Base-by-base conservation (phyloP, 2,329 filamentous ascomycete species). In the Aspergillus fischeri region DNA sequence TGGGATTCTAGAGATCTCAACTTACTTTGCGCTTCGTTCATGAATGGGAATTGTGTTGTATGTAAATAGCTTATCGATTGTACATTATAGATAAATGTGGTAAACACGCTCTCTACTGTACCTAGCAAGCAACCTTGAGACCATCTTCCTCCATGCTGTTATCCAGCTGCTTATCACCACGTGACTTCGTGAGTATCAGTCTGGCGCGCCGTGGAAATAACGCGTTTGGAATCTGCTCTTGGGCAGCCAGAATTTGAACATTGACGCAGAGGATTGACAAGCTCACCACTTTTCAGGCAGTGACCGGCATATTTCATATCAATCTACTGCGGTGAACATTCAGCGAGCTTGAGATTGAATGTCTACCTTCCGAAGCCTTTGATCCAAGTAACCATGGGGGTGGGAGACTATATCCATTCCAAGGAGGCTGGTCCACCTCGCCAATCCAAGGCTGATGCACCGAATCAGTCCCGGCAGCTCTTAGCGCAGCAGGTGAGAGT, bases 361-460 rank as follows among this genome's bases (percentile, higher is more conserved):
- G 44, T 17, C 20, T 17, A 25, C 8, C 25, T 51, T 54, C 54
- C 41, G 25, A 42, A 24, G 41, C 21, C 17, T 44, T 48, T 49
- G 35, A 50, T 52, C 48, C 38, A 14, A 51, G 38, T 35, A 55
- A 70, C 51, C 41, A 77, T 77, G 75, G 73, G 72, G 38, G 72
- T 77, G 53, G 74, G 73, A 55, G 74, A 77, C 58, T 77, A 74
- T 65, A 65, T 77, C 58, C 74, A 74, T 60, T 70, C 72, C 52
- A 75, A 70, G 62, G 70, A 73, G 61, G 67, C 64, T 49, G 67
- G 65, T 56, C 69, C 68, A 53, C 65, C 60, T 60, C 70, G 66
- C 56, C 62, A 67, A 51, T 53, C 60, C 20, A 57, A 60, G 44
- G 63, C 60, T 56, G 59, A 69, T 24, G 62, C 57, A 27, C 47